A percentile compares a stretch with the other conserved stretches of the same genome.
These are phyloP conservation scores for Lasiosphaeris hirsuta DNA, from an alignment of 495 filamentous ascomycete genomes.

Conservation along the genomic window DNA sequence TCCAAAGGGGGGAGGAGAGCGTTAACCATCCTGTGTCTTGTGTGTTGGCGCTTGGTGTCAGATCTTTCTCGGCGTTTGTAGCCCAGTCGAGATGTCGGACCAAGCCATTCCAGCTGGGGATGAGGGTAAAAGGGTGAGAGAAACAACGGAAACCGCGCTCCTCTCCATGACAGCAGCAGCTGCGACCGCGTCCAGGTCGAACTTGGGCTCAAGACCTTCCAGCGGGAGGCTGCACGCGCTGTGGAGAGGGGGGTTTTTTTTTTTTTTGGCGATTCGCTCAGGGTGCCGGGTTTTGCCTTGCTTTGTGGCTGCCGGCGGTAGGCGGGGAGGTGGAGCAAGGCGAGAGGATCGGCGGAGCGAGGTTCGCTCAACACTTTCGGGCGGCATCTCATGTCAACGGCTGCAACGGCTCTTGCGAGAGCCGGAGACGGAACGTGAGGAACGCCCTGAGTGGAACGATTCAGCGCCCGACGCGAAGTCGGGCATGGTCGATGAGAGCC, in stretches of 20 bases:
- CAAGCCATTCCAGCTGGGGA: background rate
- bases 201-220: conserved; percentile 6
- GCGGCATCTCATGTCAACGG: conserved; percentile 14
- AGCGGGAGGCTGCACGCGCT: background rate
- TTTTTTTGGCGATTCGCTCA: background rate
- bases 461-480: conserved; percentile 4
- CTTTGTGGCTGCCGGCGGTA: background rate
- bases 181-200: conserved; percentile 9
- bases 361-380: conserved; percentile 14
- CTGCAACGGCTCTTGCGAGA: conserved; percentile 4
- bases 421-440: conserved; percentile 11
- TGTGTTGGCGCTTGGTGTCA: background rate
- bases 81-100: background rate
- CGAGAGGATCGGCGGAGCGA: background rate
- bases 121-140: conserved; percentile 5
- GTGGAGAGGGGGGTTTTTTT: background rate
- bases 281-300: background rate
- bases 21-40: background rate
- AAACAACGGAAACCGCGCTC: background rate
- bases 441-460: conserved; percentile 17
- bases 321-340: background rate
- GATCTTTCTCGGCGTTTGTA: background rate
- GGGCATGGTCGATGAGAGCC: background rate
- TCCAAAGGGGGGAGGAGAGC: background rate
- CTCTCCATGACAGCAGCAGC: background rate